phyloP scores from a whole-genome alignment of 495 filamentous ascomycete genomes.

The Daldinia childiae region DNA sequence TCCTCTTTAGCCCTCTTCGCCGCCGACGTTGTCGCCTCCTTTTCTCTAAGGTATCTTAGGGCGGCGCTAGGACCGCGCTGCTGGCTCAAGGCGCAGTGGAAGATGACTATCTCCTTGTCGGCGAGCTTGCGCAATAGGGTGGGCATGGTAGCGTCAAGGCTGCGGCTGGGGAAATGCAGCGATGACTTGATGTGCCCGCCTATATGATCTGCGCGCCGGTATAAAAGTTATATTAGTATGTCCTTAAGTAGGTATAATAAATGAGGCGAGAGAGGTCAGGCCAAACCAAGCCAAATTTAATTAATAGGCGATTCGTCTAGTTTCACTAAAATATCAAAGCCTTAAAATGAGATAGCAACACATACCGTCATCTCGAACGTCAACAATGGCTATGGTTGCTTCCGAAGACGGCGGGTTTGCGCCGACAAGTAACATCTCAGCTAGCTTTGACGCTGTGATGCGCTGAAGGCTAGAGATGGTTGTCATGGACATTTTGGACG shows the following conservation, averaged over 20 bases:
- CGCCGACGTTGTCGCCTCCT: conserved; percentile 54
- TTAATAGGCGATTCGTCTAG: too few species aligned
- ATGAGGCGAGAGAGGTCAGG: not conserved
- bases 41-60: conserved; percentile 72
- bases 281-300: not conserved
- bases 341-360: not conserved
- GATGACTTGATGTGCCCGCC: conserved; percentile 89
- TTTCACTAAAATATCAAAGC: too few species aligned
- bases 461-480: conserved; percentile 70
- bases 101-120: conserved; percentile 84
- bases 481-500: conserved; percentile 60
- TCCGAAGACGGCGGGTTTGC: conserved; percentile 22
- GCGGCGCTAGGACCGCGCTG: conserved; percentile 81
- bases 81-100: conserved; percentile 95
- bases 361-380: conserved; percentile 85
- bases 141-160: conserved; percentile 78
- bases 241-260: not conserved
- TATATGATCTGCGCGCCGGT: conserved; percentile 74
- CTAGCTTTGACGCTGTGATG: conserved; percentile 70
- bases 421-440: conserved; percentile 58
- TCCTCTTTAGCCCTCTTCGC: conserved; percentile 23
- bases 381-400: conserved; percentile 74
- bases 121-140: conserved; percentile 81
- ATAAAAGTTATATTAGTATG: conserved; percentile 2
- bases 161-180: conserved; percentile 75